Percentiles rank a stretch among this genome's conserved stretches.
phyloP scores from a whole-genome alignment of 805 yeast genomes.

The Barnettozyma botsteinii region DNA sequence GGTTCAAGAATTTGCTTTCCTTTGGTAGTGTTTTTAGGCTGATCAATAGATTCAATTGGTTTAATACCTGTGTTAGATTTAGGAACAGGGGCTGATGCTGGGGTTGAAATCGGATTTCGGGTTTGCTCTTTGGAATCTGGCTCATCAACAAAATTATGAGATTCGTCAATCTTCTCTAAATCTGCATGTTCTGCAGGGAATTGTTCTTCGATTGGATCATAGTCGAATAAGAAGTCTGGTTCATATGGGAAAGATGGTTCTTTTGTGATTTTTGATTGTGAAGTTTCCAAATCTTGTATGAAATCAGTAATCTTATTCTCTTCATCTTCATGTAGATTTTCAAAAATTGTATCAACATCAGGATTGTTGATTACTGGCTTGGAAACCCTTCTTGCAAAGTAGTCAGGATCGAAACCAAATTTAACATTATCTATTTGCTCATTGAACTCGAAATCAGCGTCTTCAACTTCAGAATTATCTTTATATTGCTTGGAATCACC shows the following conservation, averaged over 20 bases:
- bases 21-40: too few relatives aligned
- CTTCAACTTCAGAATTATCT: neutral
- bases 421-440: neutral
- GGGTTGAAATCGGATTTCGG: too few relatives aligned
- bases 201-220: conserved; percentile 2
- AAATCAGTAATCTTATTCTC: neutral
- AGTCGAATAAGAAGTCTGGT: conserved; percentile 8
- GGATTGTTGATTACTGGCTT: conserved; percentile 1
- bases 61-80: too few relatives aligned
- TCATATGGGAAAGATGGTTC: neutral
- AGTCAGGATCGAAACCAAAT: conserved; percentile 11
- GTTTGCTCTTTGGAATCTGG: too few relatives aligned
- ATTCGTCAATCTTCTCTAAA: conserved; percentile 4
- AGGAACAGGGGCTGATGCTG: too few relatives aligned
- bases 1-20: too few relatives aligned
- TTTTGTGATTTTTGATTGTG: neutral
- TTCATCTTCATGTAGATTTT: neutral
- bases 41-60: too few relatives aligned
- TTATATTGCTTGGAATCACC: too few relatives aligned
- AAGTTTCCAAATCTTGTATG: neutral
- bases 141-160: neutral
- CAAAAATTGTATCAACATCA: conserved; percentile 2
- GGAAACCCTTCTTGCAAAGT: conserved; percentile 7
- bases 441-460: neutral
- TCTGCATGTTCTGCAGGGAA: conserved; percentile 2